Evolutionary conservation across 805 yeast species (phyloP).

Genomic region (Candida suzukii): DNA sequence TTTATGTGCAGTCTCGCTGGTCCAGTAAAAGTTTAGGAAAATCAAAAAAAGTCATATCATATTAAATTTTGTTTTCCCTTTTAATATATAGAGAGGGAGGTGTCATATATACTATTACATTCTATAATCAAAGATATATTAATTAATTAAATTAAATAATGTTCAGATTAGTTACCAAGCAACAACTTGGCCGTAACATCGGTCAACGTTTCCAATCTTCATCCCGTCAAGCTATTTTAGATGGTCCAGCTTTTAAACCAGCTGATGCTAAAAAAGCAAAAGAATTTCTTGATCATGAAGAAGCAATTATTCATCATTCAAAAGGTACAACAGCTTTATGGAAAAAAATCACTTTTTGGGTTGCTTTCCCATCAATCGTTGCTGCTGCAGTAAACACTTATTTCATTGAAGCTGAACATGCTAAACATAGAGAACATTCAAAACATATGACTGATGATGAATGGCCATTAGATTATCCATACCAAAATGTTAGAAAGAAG

Average conservation of each 20-base stretch:
- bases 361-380: slow-evolving; percentile 78
- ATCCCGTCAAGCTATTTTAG: slow-evolving; percentile 12
- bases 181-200: slow-evolving; percentile 13
- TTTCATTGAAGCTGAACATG: slow-evolving; percentile 80
- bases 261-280: slow-evolving; percentile 60
- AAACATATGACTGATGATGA: slow-evolving; percentile 75
- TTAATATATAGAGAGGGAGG: too few relatives aligned
- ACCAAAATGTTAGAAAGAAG: slow-evolving; percentile 82
- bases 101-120: too few relatives aligned
- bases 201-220: slow-evolving; percentile 27
- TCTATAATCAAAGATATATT: neutral
- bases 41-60: neutral
- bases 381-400: slow-evolving; percentile 75
- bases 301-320: slow-evolving; percentile 76
- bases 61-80: too few relatives aligned
- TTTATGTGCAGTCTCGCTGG: too few relatives aligned
- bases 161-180: slow-evolving; percentile 37
- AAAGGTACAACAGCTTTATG: slow-evolving; percentile 67
- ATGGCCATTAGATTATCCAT: slow-evolving; percentile 88
- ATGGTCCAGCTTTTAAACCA: slow-evolving; percentile 39
- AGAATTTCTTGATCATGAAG: slow-evolving; percentile 53
- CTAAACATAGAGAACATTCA: slow-evolving; percentile 79
- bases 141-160: slow-evolving; percentile 19
- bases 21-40: neutral
- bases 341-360: slow-evolving; percentile 75